A percentile compares a stretch with the other conserved stretches of the same genome.
Conservation (phyloP, 2,329 filamentous ascomycete genomes). For the Nannizziopsis arthrosporioides region DNA sequence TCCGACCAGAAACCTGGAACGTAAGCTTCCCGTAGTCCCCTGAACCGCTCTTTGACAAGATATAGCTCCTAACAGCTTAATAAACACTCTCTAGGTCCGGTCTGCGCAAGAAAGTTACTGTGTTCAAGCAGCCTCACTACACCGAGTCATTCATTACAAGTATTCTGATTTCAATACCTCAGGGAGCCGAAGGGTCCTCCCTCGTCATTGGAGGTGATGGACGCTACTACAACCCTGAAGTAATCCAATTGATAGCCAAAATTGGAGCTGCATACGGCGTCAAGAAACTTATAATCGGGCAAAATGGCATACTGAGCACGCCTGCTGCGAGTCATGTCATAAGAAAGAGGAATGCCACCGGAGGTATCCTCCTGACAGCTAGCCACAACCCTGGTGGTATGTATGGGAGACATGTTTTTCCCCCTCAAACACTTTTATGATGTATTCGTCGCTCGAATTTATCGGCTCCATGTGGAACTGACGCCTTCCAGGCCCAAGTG, state of each 20-base stretch:
- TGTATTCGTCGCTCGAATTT: neutral
- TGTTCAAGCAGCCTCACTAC: slow-evolving; percentile 93
- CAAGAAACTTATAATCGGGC: slow-evolving; percentile 95
- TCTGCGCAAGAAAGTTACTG: slow-evolving; percentile 96
- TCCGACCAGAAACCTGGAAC: slow-evolving; percentile 98
- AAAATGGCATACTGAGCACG: slow-evolving; percentile 91
- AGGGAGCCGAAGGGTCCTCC: slow-evolving; percentile 76
- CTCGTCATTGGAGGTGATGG: slow-evolving; percentile 97
- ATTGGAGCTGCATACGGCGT: slow-evolving; percentile 94
- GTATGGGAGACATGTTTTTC: slow-evolving; percentile 25
- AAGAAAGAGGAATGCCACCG: slow-evolving; percentile 84
- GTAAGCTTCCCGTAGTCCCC: slow-evolving; percentile 50
- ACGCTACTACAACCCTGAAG: slow-evolving; percentile 93
- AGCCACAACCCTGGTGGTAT: slow-evolving; percentile 96
- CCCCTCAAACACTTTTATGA: too few relatives aligned
- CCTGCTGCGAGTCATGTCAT: slow-evolving; percentile 94
- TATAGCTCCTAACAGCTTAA: slow-evolving; percentile 14
- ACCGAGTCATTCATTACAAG: slow-evolving; percentile 90
- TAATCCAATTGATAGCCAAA: slow-evolving; percentile 92
- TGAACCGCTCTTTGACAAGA: slow-evolving; percentile 1
- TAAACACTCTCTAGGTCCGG: slow-evolving; percentile 55
- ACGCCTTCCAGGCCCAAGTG: slow-evolving; percentile 57
- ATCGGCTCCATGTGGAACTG: neutral
- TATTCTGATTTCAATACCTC: slow-evolving; percentile 91
- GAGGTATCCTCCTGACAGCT: slow-evolving; percentile 90